Evolutionary conservation across 441 rosid genomes (phyloP).

Genomic region (Daphne laureola): DNA sequence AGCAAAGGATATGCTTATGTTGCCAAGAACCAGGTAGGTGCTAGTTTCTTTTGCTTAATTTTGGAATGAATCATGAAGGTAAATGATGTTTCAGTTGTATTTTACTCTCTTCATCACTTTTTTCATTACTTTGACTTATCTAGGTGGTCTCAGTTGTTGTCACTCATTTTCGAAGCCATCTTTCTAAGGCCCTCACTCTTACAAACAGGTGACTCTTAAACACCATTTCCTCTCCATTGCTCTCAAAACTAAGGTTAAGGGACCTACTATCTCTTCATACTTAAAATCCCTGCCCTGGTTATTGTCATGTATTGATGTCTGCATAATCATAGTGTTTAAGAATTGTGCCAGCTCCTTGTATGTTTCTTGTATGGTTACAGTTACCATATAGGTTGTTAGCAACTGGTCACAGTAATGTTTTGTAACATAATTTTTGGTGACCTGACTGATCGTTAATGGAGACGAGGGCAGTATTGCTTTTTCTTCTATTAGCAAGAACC

Average conservation of each 20-base stretch:
- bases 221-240: neutral
- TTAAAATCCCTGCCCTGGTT: neutral
- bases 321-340: too few relatives aligned
- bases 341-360: too few relatives aligned
- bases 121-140: neutral
- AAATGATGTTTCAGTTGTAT: conserved; percentile 4
- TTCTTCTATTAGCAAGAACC: too few relatives aligned
- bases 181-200: conserved; percentile 74
- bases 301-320: conserved; percentile 7
- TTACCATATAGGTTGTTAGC: too few relatives aligned
- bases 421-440: too few relatives aligned
- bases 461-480: too few relatives aligned
- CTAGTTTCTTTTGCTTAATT: conserved; percentile 2
- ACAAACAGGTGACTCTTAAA: conserved; percentile 58
- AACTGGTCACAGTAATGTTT: too few relatives aligned
- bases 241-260: neutral
- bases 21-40: conserved; percentile 52
- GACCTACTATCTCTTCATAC: neutral
- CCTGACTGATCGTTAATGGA: too few relatives aligned
- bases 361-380: too few relatives aligned
- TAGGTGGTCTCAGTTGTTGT: conserved; percentile 73
- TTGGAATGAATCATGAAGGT: conserved; percentile 1
- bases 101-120: conserved; percentile 8
- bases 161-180: conserved; percentile 66
- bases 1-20: conserved; percentile 78